Evolutionary conservation across 805 yeast species (phyloP).

Genomic region (Saturnispora ahearnii): DNA sequence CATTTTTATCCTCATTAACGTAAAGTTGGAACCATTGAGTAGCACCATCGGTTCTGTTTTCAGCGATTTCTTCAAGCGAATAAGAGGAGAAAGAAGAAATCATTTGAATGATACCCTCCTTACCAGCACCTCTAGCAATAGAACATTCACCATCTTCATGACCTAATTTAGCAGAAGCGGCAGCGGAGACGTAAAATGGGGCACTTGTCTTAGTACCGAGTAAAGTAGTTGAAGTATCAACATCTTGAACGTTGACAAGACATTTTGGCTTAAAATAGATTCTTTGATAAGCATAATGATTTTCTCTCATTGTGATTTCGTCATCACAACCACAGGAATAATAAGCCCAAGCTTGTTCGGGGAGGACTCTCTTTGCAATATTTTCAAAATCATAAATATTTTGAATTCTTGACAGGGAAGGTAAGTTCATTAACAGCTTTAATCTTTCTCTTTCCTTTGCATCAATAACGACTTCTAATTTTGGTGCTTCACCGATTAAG

Average conservation of each 20-base stretch:
- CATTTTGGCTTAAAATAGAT: slow-evolving; percentile 80
- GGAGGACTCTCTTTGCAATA: slow-evolving; percentile 70
- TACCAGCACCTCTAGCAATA: slow-evolving; percentile 73
- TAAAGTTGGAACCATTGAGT: slow-evolving; percentile 85
- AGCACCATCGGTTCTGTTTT: slow-evolving; percentile 54
- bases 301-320: slow-evolving; percentile 81
- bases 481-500: slow-evolving; percentile 29
- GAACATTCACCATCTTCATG: slow-evolving; percentile 89
- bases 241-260: slow-evolving; percentile 64
- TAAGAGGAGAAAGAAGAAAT: slow-evolving; percentile 86
- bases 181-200: slow-evolving; percentile 86
- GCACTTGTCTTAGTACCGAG: slow-evolving; percentile 59
- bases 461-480: slow-evolving; percentile 27
- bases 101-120: slow-evolving; percentile 73
- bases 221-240: slow-evolving; percentile 64
- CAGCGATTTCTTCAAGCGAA: slow-evolving; percentile 77
- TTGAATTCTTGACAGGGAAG: slow-evolving; percentile 62
- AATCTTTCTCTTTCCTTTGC: slow-evolving; percentile 37
- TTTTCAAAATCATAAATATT: slow-evolving; percentile 82
- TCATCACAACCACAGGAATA: slow-evolving; percentile 90
- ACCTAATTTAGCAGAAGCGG: slow-evolving; percentile 86
- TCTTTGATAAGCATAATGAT: slow-evolving; percentile 81
- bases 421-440: slow-evolving; percentile 42
- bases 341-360: slow-evolving; percentile 82
- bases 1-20: slow-evolving; percentile 50